Base-by-base conservation (phyloP, 306 rosid species). In the Vicia sativa region DNA sequence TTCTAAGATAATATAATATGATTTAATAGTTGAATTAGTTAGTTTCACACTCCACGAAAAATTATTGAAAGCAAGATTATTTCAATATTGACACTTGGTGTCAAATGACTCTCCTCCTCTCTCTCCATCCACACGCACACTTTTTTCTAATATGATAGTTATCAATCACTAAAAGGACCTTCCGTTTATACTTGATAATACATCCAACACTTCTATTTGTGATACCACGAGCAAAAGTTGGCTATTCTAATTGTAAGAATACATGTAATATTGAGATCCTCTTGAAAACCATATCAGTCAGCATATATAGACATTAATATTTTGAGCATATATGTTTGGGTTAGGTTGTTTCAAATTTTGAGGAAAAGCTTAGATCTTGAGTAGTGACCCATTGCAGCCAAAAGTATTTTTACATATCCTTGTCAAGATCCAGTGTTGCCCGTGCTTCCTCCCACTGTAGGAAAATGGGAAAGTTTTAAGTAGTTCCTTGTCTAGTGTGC, bases 381-480 rank as follows among this genome's bases (percentile, higher is more conserved):
- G 28, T 39, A 34, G 61, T 50, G 62, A 1, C 15, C 43, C 26
- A 54, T 14, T 62, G 53, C 10, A 53, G 62, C 67, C 52, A 62
- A 57, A 46, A 70, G 38, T 37, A 15, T 56, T 76, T 46, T 43
- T 25, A 62, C 31, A 65, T 44, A 55, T 45, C 42, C 31, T 1
- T 53, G 41, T 43, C 67, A 13, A 74, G 60, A 18, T 43, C 62
- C 41, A 62, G 70, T 25, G 64, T 62, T 50, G 16, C 62, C 63
- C 41, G 28, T 38, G 70, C 31, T 62, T 62, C 55, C 31, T 62
- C 55, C 63, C 13, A 18, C 19, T 18, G 19, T 15, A 29, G 53
- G 10, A 71, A 44, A 60, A 57, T 9, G 34, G 45, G 56, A 63
- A 34, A 34, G 9, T 34, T 1, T 6, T 34, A 62, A 21, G 41